phyloP scores from a whole-genome alignment of 345 rosid genomes.

The Eucalyptus shirleyi region DNA sequence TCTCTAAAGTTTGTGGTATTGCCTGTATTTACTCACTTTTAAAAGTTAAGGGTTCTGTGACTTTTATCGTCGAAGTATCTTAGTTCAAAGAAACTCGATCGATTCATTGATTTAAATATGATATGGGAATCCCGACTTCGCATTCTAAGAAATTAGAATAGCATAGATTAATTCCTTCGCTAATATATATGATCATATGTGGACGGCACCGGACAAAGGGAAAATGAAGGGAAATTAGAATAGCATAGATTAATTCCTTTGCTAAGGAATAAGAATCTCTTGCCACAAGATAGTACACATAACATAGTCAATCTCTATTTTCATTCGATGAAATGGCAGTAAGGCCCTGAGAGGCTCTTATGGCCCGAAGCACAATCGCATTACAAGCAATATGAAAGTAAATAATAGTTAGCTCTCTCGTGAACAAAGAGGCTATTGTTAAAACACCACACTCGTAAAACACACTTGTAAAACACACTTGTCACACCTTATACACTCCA shows the following conservation, averaged over 20 bases:
- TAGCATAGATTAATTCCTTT: too few species aligned
- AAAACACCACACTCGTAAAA: background rate
- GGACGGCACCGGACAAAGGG: background rate
- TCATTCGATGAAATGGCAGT: background rate
- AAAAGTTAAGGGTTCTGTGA: too few species aligned
- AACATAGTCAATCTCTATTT: background rate
- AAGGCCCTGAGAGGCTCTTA: background rate
- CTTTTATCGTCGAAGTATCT: too few species aligned
- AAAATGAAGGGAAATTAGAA: too few species aligned
- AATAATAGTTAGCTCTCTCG: background rate
- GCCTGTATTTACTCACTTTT: too few species aligned
- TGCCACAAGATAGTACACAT: background rate
- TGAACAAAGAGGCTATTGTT: background rate
- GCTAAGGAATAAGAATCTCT: background rate
- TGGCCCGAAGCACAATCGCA: background rate
- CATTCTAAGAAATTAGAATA: background rate
- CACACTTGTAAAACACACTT: too few species aligned
- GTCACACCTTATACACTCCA: background rate
- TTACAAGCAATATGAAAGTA: background rate
- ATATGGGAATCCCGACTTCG: background rate
- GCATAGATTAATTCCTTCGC: background rate
- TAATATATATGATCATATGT: too few species aligned
- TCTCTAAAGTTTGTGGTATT: too few species aligned
- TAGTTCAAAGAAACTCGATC: accelerated
- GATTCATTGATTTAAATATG: accelerated